Base-by-base conservation (phyloP, 2,329 filamentous ascomycete species). In the Stemphylium vesicarium region DNA sequence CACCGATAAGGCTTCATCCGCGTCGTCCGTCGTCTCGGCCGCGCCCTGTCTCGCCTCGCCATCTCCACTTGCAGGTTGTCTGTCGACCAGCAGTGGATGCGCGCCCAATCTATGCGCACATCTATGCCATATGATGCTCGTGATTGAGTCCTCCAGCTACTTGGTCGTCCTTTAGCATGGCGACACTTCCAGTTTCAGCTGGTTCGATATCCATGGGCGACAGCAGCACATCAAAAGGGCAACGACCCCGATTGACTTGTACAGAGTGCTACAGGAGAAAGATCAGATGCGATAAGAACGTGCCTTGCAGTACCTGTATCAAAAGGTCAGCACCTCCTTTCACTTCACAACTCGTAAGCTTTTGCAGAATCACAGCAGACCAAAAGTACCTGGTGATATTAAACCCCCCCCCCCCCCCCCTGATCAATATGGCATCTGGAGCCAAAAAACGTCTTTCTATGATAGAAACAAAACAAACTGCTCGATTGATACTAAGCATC, bases 241-340 rank as follows among this genome's bases (percentile, higher is more conserved):
- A 57, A 44, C 53, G 60, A 3, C 53, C 57, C 12, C 53, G 60
- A 4, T 57, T 72, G 29, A 70, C 71, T 1, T 75, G 73, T 49
- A 63, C 62, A 4, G 63, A 67, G 42, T 75, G 72, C 55, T 62
- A 70, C 26, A 57, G 67, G 18, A 64, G 69, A 33, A 75, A 75
- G 50, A 68, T 74, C 36, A 74, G 76, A 57, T 80, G 77, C 52
- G 75, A 78, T 50, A 79, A 78, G 59, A 66, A 69, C 3, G 63
- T 79, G 3, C 77, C 77, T 26, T 79, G 77, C 62, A 67, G 67
- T 38, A 78, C 76, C 49, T 80, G 77, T 49, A 65, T 67, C 20
- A 73, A 67, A 58, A 70, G 71, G 69, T 69, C 29, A 53, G 50
- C 50, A 15, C 39, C 15, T 50, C 46, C 32, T 36, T 40, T 29